Evolutionary conservation across 352 stramenopile species (phyloP), one percentile per base, ranked within the genome.

Genomic region (Pythium periplocum): DNA sequence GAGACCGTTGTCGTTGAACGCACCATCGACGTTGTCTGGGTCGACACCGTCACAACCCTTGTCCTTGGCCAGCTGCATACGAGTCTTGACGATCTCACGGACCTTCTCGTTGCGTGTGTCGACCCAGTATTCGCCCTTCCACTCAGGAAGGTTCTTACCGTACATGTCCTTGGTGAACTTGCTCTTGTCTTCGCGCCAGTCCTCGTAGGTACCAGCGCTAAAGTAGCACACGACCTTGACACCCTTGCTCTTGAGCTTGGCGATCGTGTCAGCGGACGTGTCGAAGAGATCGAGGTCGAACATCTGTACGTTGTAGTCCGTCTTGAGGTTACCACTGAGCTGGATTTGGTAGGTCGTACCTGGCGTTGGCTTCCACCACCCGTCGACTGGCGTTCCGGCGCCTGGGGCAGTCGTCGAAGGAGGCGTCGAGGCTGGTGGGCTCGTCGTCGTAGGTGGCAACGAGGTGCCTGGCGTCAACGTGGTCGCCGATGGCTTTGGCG

Each of bases 161-260:
- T 75, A 73, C 51, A 79, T 69, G 48, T 64, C 52, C 17, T 44
- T 49, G 9, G 58, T 59, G 66, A 73, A 79, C 32, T 62, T 57
- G 30, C 57, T 51, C 47, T 69, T 71, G 57, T 86, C 75, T 6
- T 54, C 50, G 11, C 75, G 54, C 75, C 73, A 84, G 55, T 73
- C 53, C 49, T 83, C 70, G 49, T 76, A 73, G 17, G 68, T 80
- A 26, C 75, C 70, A 4, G 73, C 73, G 48, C 63, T 78, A 47
- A 84, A 82, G 69, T 86, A 86, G 68, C 73, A 82, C 33, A 81
- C 62, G 49, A 83, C 66, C 41, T 69, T 69, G 53, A 66, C 58
- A 40, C 51, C 64, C 35, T 56, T 52, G 46, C 60, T 46, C 17
- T 74, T 37, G 2, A 73, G 59, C 45, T 53, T 34, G 3, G 64